Evolutionary conservation across 2,329 filamentous ascomycete species (phyloP).

Genomic region (Alternaria tenuissima): DNA sequence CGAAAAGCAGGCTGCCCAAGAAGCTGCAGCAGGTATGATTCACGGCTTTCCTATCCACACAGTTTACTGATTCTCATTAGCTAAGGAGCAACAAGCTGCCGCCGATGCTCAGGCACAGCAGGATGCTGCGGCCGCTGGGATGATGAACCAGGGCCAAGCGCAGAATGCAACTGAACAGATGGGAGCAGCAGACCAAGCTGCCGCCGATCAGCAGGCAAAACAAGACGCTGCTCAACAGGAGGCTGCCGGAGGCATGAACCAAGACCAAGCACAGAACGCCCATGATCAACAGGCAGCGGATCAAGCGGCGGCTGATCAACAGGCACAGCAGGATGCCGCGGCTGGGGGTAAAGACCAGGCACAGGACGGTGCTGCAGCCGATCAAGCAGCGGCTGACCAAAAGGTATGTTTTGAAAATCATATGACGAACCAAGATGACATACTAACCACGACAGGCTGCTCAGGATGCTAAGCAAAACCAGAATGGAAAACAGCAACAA

Average conservation of each 20-base stretch:
- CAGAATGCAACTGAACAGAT: conserved; percentile 1
- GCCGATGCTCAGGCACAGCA: conserved; percentile 3
- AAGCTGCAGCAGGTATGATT: conserved; percentile 7
- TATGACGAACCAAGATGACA: background rate
- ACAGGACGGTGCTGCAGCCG: background rate
- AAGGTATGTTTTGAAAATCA: background rate
- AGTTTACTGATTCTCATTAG: conserved; percentile 6
- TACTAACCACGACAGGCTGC: background rate
- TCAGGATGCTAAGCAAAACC: conserved; percentile 1
- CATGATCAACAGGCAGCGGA: conserved; percentile 2
- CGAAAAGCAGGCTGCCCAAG: conserved; percentile 11
- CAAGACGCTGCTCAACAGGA: background rate
- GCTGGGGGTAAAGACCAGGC: background rate
- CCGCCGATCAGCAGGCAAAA: conserved; percentile 8
- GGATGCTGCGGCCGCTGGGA: conserved; percentile 4
- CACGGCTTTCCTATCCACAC: background rate
- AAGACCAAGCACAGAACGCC: background rate
- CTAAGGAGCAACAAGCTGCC: conserved; percentile 16
- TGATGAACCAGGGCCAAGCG: background rate
- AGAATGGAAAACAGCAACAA: conserved; percentile 1
- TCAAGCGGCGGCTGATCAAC: conserved; percentile 8
- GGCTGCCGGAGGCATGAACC: background rate
- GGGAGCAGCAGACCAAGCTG: conserved; percentile 7
- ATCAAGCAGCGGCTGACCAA: conserved; percentile 7
- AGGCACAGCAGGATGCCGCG: background rate